Conservation (phyloP, 345 rosid genomes). For the Carallia pectinifolia region DNA sequence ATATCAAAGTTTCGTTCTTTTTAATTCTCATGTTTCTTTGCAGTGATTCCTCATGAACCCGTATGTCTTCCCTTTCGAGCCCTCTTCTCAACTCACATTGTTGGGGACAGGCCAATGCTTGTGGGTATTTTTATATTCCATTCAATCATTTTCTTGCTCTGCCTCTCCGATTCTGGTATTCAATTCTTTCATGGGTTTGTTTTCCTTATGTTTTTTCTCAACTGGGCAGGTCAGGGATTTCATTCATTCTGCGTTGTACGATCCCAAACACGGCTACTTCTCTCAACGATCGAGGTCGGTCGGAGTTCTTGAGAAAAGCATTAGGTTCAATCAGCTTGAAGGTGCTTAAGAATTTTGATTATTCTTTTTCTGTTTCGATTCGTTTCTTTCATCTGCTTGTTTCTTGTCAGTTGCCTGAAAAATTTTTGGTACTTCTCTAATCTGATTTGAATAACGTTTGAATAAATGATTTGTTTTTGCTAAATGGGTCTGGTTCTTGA, state of each 20-base stretch:
- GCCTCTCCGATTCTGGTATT: background rate
- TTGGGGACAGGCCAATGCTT: conserved; percentile 67
- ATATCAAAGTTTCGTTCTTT: background rate
- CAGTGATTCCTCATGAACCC: conserved; percentile 38
- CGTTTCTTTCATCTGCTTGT: background rate
- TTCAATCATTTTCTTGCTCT: background rate
- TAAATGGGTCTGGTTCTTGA: too few relatives aligned
- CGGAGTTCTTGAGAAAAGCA: conserved; percentile 77
- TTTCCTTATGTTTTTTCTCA: background rate
- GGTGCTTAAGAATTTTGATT: conserved; percentile 38
- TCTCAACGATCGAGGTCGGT: conserved; percentile 71
- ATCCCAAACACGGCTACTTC: conserved; percentile 84
- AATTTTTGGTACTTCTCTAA: background rate
- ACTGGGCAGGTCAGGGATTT: conserved; percentile 75
- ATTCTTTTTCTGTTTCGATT: background rate
- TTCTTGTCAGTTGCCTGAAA: background rate
- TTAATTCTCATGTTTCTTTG: conserved; percentile 4
- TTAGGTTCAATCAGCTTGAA: conserved; percentile 75
- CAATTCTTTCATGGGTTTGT: background rate
- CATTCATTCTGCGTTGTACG: conserved; percentile 69
- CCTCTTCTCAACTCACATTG: conserved; percentile 57
- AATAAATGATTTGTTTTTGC: background rate
- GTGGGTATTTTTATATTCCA: conserved; percentile 36
- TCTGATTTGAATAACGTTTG: background rate
- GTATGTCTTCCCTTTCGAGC: conserved; percentile 33